A percentile compares a stretch with the other conserved stretches of the same genome.
phyloP scores from a whole-genome alignment of 768 basidiomycete genomes.

The Agaricus subrufescens region DNA sequence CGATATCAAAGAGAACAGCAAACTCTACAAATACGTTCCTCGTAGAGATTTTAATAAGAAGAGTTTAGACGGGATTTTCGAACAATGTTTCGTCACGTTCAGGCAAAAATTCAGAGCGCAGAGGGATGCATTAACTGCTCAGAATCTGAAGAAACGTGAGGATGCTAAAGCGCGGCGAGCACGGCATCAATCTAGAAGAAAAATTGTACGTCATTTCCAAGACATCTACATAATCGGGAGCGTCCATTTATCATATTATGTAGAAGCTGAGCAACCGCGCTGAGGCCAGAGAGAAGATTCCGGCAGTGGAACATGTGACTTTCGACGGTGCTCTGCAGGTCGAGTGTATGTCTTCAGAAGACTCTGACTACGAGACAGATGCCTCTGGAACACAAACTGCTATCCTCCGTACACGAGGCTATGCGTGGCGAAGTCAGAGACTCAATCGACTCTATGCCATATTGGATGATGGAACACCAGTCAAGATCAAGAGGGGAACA shows the following conservation, averaged over 20 bases:
- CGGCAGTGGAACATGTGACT: conserved; percentile 50
- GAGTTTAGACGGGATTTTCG: conserved; percentile 56
- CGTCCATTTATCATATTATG: conserved; percentile 6
- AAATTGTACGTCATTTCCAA: conserved; percentile 42
- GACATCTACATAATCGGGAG: conserved; percentile 5
- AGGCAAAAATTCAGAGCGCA: conserved; percentile 65
- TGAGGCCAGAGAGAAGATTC: conserved; percentile 50
- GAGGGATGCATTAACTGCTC: conserved; percentile 41
- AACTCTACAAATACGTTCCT: conserved; percentile 56
- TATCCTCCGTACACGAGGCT: conserved; percentile 51
- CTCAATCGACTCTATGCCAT: conserved; percentile 54
- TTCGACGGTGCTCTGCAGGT: conserved; percentile 69
- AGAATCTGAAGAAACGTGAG: conserved; percentile 46
- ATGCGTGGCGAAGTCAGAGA: conserved; percentile 64
- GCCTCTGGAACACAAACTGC: background rate
- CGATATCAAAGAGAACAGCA: conserved; percentile 54
- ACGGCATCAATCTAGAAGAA: conserved; percentile 56
- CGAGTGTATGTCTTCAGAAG: conserved; percentile 81
- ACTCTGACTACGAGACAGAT: conserved; percentile 54
- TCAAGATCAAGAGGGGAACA: conserved; percentile 52
- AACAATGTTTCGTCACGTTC: conserved; percentile 66
- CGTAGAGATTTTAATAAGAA: conserved; percentile 65
- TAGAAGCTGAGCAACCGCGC: conserved; percentile 70
- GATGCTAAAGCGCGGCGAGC: conserved; percentile 59
- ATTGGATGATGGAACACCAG: conserved; percentile 54